phyloP scores from a whole-genome alignment of 148 eudicot genomes.

The Salicornia ramosissima region DNA sequence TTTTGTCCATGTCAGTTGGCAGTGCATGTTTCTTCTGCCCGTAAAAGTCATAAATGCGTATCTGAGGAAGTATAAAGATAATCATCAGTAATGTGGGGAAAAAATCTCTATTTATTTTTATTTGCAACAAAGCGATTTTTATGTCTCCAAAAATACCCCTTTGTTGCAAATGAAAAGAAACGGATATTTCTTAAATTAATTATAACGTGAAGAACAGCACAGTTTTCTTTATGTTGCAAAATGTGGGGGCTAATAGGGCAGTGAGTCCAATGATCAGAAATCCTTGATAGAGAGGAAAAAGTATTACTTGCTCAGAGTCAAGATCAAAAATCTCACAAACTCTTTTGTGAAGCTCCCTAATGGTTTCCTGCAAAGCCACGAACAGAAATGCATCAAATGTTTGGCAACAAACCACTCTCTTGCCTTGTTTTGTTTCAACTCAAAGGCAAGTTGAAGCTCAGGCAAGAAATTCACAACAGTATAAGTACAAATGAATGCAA shows the following conservation, averaged over 20 bases:
- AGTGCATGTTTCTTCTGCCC: conserved; percentile 75
- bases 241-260: neutral
- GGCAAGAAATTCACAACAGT: neutral
- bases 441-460: neutral
- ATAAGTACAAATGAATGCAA: too few relatives aligned
- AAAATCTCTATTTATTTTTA: too few relatives aligned
- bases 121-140: too few relatives aligned
- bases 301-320: conserved; percentile 63
- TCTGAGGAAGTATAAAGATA: conserved; percentile 34
- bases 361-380: conserved; percentile 60
- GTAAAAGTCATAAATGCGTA: conserved; percentile 78
- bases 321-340: conserved; percentile 84
- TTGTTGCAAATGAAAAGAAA: too few relatives aligned
- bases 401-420: neutral
- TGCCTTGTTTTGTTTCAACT: neutral
- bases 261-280: too few relatives aligned
- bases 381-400: conserved; percentile 8
- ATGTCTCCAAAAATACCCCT: too few relatives aligned
- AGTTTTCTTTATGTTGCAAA: neutral
- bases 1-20: conserved; percentile 76
- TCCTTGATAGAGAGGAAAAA: conserved; percentile 11
- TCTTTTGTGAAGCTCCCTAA: conserved; percentile 78
- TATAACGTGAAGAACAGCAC: too few relatives aligned
- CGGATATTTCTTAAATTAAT: too few relatives aligned
- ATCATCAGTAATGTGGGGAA: neutral